Evolutionary conservation across 352 stramenopile genomes (phyloP).

Genomic region (Globisporangium cederbergense): DNA sequence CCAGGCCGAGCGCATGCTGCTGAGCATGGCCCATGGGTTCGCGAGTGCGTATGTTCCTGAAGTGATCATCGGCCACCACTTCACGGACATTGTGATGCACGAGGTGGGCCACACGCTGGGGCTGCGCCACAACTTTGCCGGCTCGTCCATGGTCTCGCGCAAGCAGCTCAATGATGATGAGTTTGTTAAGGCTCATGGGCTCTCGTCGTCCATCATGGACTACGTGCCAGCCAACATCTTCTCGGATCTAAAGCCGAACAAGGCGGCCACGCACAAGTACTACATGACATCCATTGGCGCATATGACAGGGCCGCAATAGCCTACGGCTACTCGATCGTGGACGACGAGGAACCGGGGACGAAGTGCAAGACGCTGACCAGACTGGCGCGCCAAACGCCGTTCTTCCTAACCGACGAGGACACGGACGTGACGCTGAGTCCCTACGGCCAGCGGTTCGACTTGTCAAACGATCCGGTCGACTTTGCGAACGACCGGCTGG

Average conservation of each 20-base stretch:
- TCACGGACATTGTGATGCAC: conserved; percentile 83
- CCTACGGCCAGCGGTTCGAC: conserved; percentile 54
- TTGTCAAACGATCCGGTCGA: conserved; percentile 56
- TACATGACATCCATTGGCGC: conserved; percentile 65
- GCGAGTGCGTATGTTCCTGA: conserved; percentile 37
- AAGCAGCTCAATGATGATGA: conserved; percentile 49
- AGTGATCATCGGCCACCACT: conserved; percentile 56
- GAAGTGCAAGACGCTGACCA: conserved; percentile 33
- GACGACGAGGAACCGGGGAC: conserved; percentile 43
- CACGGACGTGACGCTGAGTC: conserved; percentile 34
- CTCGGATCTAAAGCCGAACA: conserved; percentile 46
- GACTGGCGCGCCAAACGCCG: conserved; percentile 38
- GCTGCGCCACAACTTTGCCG: conserved; percentile 85
- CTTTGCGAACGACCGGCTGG: conserved; percentile 48
- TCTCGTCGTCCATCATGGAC: conserved; percentile 83
- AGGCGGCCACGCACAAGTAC: conserved; percentile 44
- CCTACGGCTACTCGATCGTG: conserved; percentile 74
- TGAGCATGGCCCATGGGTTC: conserved; percentile 29
- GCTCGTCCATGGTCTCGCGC: conserved; percentile 44
- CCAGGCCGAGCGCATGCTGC: conserved; percentile 36
- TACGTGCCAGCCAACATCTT: conserved; percentile 84
- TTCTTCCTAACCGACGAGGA: conserved; percentile 71
- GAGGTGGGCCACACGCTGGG: conserved; percentile 88
- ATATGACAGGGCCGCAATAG: conserved; percentile 82
- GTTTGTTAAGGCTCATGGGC: conserved; percentile 46